Evolutionary conservation across 1,284 basidiomycete genomes (phyloP).

Genomic region (Leccinum huronense): DNA sequence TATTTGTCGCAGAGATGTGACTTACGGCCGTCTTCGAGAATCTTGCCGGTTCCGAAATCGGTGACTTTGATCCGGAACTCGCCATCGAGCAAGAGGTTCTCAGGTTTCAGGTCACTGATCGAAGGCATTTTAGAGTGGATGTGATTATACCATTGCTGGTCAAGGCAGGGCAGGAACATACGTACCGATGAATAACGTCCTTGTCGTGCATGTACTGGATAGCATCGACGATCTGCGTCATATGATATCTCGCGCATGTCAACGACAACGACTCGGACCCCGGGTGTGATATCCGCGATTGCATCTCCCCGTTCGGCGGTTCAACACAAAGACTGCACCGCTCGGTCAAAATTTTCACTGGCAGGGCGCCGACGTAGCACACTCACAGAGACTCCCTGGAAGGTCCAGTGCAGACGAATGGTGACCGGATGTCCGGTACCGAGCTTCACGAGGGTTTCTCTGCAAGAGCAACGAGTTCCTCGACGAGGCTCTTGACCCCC

Average conservation of each 20-base stretch:
- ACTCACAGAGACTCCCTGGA: constrained; percentile 78
- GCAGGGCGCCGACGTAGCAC: not conserved
- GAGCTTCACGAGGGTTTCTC: constrained; percentile 65
- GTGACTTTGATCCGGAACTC: constrained; percentile 90
- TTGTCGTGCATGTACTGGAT: constrained; percentile 87
- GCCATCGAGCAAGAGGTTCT: constrained; percentile 87
- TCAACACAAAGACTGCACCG: constrained; percentile 81
- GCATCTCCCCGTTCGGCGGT: constrained; percentile 85
- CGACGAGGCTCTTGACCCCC: constrained; percentile 39
- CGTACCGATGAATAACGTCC: constrained; percentile 82
- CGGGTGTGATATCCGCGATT: constrained; percentile 71
- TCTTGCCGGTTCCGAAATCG: constrained; percentile 96
- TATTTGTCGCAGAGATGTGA: not conserved
- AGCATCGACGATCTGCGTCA: constrained; percentile 84
- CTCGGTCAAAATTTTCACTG: constrained; percentile 1
- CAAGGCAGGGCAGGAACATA: constrained; percentile 20
- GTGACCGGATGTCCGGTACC: constrained; percentile 79
- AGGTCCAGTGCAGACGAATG: constrained; percentile 77
- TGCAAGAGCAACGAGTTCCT: constrained; percentile 60
- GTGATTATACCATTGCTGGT: constrained; percentile 13
- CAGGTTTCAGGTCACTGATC: constrained; percentile 81
- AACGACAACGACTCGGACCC: constrained; percentile 73
- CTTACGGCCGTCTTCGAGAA: constrained; percentile 62
- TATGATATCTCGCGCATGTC: constrained; percentile 75
- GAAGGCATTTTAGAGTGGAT: not conserved